These are phyloP conservation scores for Sporothrix humicola DNA, from an alignment of 2,329 filamentous ascomycete species.

Conservation along the genomic window DNA sequence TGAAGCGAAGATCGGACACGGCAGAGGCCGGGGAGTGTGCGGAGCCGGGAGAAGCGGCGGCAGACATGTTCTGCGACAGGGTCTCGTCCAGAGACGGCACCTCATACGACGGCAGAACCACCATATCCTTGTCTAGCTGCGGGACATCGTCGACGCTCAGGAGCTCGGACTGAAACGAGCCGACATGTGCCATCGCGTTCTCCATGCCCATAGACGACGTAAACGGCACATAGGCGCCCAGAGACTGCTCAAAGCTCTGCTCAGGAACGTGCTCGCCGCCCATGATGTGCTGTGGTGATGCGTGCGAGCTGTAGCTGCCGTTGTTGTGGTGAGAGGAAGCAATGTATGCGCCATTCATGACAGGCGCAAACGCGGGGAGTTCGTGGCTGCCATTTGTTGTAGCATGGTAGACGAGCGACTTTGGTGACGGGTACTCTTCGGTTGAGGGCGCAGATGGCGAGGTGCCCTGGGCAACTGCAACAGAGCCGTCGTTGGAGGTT, in stretches of 20 bases:
- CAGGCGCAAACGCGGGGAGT: conserved; percentile 27
- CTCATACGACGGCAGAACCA: conserved; percentile 30
- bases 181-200: conserved; percentile 34
- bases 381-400: conserved; percentile 26
- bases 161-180: conserved; percentile 37
- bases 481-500: conserved; percentile 1
- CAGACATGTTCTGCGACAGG: conserved; percentile 39
- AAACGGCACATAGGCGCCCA: conserved; percentile 31
- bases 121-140: conserved; percentile 30
- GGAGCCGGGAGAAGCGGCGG: conserved; percentile 42
- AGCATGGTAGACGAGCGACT: conserved; percentile 36
- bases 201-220: conserved; percentile 33
- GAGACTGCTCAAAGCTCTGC: conserved; percentile 30
- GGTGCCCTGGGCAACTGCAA: conserved; percentile 7
- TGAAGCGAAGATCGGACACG: conserved; percentile 49
- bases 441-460: conserved; percentile 33
- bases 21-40: conserved; percentile 42
- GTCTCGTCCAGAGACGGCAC: conserved; percentile 20
- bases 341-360: conserved; percentile 33
- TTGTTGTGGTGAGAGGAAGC: neutral
- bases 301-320: conserved; percentile 7
- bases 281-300: conserved; percentile 14
- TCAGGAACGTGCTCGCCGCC: conserved; percentile 20
- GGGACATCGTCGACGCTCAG: conserved; percentile 29
- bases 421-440: conserved; percentile 40